Percentiles rank a stretch among this genome's conserved stretches.
Conservation (phyloP, 345 rosid species). For the Kernera saxatilis region DNA sequence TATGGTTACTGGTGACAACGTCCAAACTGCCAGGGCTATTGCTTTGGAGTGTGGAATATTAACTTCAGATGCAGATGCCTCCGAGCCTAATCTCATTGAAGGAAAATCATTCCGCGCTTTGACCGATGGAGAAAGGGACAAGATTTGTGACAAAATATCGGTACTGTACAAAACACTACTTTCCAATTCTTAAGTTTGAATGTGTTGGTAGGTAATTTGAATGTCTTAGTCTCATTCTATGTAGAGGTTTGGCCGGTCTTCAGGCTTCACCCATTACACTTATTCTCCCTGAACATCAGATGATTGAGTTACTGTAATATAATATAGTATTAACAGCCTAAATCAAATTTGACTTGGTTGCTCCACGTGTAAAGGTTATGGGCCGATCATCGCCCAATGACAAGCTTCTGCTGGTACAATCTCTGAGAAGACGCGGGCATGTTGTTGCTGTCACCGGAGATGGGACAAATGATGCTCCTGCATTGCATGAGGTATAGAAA, state of each 20-base stretch:
- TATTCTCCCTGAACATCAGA: neutral
- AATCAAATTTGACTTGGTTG: neutral
- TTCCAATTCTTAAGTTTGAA: neutral
- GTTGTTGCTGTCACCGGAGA: conserved; percentile 93
- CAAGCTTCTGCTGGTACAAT: conserved; percentile 83
- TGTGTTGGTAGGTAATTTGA: neutral
- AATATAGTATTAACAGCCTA: neutral
- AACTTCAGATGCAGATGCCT: conserved; percentile 49
- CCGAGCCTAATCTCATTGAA: conserved; percentile 71
- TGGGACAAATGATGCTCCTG: conserved; percentile 95
- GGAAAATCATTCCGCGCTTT: conserved; percentile 72
- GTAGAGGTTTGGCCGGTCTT: neutral
- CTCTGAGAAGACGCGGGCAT: conserved; percentile 61
- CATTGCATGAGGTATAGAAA: conserved; percentile 66
- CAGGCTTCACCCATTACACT: neutral
- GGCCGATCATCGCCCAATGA: conserved; percentile 87
- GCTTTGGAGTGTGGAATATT: conserved; percentile 95
- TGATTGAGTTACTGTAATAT: neutral
- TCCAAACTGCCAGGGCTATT: conserved; percentile 91
- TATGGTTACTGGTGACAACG: conserved; percentile 98
- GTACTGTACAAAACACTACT: conserved; percentile 32
- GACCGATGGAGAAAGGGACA: conserved; percentile 65
- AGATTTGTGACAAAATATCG: conserved; percentile 59
- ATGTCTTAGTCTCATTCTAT: neutral
- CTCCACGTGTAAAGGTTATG: conserved; percentile 58